Evolutionary conservation across 352 stramenopile genomes (phyloP), one percentile per base, ranked within the genome.

Genomic region (Globisporangium abappressorium): DNA sequence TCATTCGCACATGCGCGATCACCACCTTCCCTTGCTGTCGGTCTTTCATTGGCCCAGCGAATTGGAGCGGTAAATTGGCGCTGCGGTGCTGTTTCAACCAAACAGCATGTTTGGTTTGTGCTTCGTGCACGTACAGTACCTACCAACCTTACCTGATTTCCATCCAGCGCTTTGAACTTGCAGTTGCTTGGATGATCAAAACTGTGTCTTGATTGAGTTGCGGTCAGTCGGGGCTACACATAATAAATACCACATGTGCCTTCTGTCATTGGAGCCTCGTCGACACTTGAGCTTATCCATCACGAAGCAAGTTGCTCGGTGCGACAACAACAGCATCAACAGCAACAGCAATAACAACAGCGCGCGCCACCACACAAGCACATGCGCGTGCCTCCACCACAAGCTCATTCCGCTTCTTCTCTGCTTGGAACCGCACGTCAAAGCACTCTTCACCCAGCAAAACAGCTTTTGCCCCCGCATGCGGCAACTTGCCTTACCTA

Each of bases 401-500:
- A 65, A 57, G 59, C 59, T 56, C 59, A 57, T 65, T 65, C 59
- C 41, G 26, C 59, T 65, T 28, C 59, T 57, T 38, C n/a, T 51
- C 43, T 51, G 43, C 43, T 51, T 51, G 43, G 34, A 63, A 5
- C 2, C 57, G 33, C 57, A 62, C 34, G 34, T 57, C 59, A 53
- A 64, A 46, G 14, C 58, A 20, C 59, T 22, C 20, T 60, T 43
- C 55, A 60, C 55, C 53, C 53, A 58, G 53, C 53, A 58, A 51
- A 51, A 49, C 11, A 33, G 41, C 41, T 9, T 49, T n/a, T 22
- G 18, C 53, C 8, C 49, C 53, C 26, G 15, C n/a, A 58, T 38
- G 26, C 18, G 8, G 53, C 53, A 58, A 58, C 53, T 5, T 7
- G 2, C 15, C 0, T 36, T 58, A 58, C 53, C 54, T 26, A 59